These are phyloP conservation scores for Roridomyces roridus DNA, from an alignment of 768 basidiomycete genomes.

Conservation along the genomic window DNA sequence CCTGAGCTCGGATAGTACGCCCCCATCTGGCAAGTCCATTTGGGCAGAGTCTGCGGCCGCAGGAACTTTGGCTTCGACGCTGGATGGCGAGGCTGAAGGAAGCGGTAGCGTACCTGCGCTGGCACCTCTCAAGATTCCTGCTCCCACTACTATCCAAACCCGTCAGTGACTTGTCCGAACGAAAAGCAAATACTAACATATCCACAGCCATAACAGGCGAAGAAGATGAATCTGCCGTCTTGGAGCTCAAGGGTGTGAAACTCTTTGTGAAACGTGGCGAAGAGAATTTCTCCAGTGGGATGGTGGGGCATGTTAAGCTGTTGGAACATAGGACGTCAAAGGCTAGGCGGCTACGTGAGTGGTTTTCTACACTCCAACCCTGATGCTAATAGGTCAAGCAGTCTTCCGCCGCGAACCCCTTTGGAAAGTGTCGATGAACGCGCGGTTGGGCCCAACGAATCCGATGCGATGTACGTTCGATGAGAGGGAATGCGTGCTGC, in stretches of 20 bases:
- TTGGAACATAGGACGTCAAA: constrained; percentile 49
- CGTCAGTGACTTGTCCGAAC: constrained; percentile 36
- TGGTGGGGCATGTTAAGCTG: constrained; percentile 66
- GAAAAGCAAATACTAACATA: constrained; percentile 35
- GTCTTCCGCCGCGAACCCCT: constrained; percentile 77
- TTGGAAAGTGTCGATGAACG: constrained; percentile 74
- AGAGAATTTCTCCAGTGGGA: constrained; percentile 62
- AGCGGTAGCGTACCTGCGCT: constrained; percentile 29
- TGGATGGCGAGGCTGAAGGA: constrained; percentile 15
- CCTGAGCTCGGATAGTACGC: constrained; percentile 11
- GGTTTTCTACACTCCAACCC: constrained; percentile 4
- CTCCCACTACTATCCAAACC: constrained; percentile 27
- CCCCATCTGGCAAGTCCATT: constrained; percentile 25
- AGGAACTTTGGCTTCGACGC: not conserved
- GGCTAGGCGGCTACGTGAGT: constrained; percentile 57
- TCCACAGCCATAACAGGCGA: constrained; percentile 62
- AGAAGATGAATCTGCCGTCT: constrained; percentile 61
- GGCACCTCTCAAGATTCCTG: constrained; percentile 30
- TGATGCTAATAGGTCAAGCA: constrained; percentile 26
- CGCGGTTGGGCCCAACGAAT: constrained; percentile 58
- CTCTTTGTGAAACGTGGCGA: constrained; percentile 65
- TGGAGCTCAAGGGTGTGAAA: constrained; percentile 67
- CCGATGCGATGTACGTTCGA: constrained; percentile 66
- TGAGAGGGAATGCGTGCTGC: constrained; percentile 57
- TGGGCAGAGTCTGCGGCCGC: constrained; percentile 29